Base-by-base conservation (phyloP, 1,284 basidiomycete genomes). In the Ustanciosporium gigantosporum region DNA sequence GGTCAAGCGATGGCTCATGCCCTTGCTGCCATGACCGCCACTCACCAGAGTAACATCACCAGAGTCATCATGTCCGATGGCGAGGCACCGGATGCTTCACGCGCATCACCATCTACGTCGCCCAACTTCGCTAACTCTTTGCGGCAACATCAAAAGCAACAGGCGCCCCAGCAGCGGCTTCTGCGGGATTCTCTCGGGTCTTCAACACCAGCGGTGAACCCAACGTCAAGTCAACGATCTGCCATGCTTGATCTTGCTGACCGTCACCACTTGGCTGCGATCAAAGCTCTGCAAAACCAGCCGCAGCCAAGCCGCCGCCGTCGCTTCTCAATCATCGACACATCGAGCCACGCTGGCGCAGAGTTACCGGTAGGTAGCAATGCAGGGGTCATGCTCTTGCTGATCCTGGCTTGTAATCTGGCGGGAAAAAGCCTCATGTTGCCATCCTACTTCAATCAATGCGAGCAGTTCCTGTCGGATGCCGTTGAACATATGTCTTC, bases 1-100 rank as follows among this genome's bases (percentile, higher is more conserved):
- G 59, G 59, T n/a, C 52, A 52, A 25, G 59, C 59, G 0, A 62
- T 62, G 59, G 52, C 59, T 0, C 59, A 62, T 31, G 59, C 59
- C 2, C 48, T 62, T 11, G 59, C 59, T 4, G 59, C 52, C 8
- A 34, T 62, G 35, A 31, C 46, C 13, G 59, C 59, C 4, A 48
- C 45, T 0, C 52, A 42, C 8, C 52, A 48, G 25, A 48, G 41
- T 39, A 56, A 37, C 9, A 6, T 22, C 9, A 23, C 20, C 14
- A 23, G 9, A 9, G 16, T 17, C 32, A 7, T 9, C 32, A 17
- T 8, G 15, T 19, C 32, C 8, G 32, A 9, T 17, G 27, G 27
- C 27, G n/a, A n/a, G n/a, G n/a, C n/a, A n/a, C n/a, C n/a, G n/a
- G n/a, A n/a, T n/a, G n/a, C n/a, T n/a, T n/a, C n/a, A n/a, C n/a